phyloP scores from a whole-genome alignment of 805 yeast species.

The Candida tallmaniae region DNA sequence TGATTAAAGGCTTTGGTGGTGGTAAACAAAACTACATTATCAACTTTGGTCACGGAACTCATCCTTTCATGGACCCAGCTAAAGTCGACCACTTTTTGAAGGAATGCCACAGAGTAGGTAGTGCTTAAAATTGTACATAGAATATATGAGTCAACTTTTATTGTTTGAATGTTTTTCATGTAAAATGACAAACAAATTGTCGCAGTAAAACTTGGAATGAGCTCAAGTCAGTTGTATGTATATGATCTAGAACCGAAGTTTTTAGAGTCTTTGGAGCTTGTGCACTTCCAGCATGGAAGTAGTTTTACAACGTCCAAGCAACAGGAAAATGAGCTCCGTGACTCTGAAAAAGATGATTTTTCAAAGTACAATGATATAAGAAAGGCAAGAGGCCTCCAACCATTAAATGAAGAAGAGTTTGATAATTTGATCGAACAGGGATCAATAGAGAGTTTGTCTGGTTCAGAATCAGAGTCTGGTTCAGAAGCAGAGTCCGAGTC shows the following conservation, averaged over 20 bases:
- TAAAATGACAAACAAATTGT: conserved; percentile 5
- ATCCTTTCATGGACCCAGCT: conserved; percentile 95
- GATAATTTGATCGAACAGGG: conserved; percentile 48
- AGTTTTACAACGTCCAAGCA: too few species aligned
- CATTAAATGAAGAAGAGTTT: conserved; percentile 54
- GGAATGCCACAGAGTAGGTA: conserved; percentile 81
- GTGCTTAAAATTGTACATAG: conserved; percentile 14
- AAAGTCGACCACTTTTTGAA: conserved; percentile 78
- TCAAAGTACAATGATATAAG: conserved; percentile 61
- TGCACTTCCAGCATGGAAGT: too few species aligned
- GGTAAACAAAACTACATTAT: conserved; percentile 89
- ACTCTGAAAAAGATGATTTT: conserved; percentile 34
- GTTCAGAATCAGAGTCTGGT: conserved; percentile 38
- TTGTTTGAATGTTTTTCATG: neutral
- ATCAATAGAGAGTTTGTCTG: conserved; percentile 56
- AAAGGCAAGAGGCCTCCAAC: conserved; percentile 36
- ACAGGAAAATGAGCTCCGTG: too few species aligned
- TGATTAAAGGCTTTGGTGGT: conserved; percentile 92
- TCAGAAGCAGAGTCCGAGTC: conserved; percentile 10
- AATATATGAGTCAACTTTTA: neutral
- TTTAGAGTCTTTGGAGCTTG: too few species aligned
- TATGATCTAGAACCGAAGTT: conserved; percentile 36
- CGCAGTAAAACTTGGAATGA: too few species aligned
- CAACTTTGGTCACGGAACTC: conserved; percentile 98
- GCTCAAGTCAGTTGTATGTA: conserved; percentile 3